phyloP scores from a whole-genome alignment of 768 basidiomycete genomes.

The Lactifluus volemus region DNA sequence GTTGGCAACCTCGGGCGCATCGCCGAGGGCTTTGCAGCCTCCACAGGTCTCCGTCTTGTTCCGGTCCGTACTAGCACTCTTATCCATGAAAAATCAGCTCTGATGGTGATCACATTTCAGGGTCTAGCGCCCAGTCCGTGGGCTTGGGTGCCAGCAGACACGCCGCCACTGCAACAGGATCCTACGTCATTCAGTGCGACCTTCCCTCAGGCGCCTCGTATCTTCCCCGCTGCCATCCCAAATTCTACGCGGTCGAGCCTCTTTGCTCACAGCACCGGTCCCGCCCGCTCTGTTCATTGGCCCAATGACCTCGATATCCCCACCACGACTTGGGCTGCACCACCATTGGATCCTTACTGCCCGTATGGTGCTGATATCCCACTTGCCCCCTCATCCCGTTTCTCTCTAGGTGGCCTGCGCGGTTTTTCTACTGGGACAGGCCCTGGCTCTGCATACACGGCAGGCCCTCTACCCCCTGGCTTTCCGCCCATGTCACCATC shows the following conservation, averaged over 20 bases:
- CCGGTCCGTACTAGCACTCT: conserved; percentile 1
- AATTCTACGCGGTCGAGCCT: conserved; percentile 8
- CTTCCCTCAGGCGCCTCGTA: conserved; percentile 10
- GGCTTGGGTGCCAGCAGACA: conserved; percentile 1
- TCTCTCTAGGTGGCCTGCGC: background rate
- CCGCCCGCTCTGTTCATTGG: conserved; percentile 13
- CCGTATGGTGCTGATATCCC: background rate
- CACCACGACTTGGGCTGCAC: background rate
- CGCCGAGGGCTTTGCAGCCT: conserved; percentile 11
- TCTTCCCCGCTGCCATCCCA: conserved; percentile 9
- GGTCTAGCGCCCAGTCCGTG: background rate
- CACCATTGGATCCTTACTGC: background rate
- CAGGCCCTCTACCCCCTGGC: background rate
- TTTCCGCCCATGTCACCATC: background rate
- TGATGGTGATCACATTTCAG: background rate
- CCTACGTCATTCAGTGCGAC: conserved; percentile 1
- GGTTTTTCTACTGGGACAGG: background rate
- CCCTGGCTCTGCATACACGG: background rate
- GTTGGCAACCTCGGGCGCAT: conserved; percentile 5
- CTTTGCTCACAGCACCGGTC: conserved; percentile 9
- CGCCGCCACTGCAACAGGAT: conserved; percentile 2
- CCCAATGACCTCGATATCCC: conserved; percentile 3
- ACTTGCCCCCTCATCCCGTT: background rate
- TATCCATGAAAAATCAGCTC: too few relatives aligned
- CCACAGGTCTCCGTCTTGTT: conserved; percentile 12